Base-by-base conservation (phyloP, 208 protist species). In the Angomonas deanei region DNA sequence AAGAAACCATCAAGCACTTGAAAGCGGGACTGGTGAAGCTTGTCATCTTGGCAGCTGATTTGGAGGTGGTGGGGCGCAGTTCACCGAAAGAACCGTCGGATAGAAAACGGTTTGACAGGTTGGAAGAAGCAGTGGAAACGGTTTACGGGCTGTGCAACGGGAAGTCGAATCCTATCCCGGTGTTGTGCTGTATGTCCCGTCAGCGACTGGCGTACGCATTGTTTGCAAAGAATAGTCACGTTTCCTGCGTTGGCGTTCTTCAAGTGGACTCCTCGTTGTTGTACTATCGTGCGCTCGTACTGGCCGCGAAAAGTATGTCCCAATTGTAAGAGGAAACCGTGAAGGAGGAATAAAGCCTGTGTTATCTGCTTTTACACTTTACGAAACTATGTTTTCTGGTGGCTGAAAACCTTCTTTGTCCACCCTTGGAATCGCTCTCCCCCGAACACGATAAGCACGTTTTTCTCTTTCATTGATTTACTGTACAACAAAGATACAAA, bases 181-280 rank as follows among this genome's bases (percentile, higher is more conserved):
- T 72, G 26, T 42, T 91, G 31, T 78, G 70, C 15, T 85, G 80
- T 39, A 79, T 91, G 74, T 83, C 68, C 17, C 70, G 84, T 11
- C 80, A 82, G 31, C 61, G 77, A 31, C 58, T 91, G 10, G 70
- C 84, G n/a, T 91, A 87, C 62, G 84, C 84, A 19, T 53, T 91
- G 30, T 77, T 74, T 64, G 74, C 77, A n/a, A 86, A 91, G 48
- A 60, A 73, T 4, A 84, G 78, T 58, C 68, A 65, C 33, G 55
- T 91, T 5, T 53, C 66, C 31, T 73, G 72, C 30, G 78, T 91
- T 5, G 70, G 64, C 21, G 60, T 87, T 38, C 46, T 87, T 38
- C 63, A 78, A 24, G 74, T 74, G 4, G 84, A 85, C 56, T 74
- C 72, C 28, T 54, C 69, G 50, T 59, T 39, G 10, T 53, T 63